Evolutionary conservation across 805 yeast genomes (phyloP).

Genomic region (Wickerhamomyces queroliae): DNA sequence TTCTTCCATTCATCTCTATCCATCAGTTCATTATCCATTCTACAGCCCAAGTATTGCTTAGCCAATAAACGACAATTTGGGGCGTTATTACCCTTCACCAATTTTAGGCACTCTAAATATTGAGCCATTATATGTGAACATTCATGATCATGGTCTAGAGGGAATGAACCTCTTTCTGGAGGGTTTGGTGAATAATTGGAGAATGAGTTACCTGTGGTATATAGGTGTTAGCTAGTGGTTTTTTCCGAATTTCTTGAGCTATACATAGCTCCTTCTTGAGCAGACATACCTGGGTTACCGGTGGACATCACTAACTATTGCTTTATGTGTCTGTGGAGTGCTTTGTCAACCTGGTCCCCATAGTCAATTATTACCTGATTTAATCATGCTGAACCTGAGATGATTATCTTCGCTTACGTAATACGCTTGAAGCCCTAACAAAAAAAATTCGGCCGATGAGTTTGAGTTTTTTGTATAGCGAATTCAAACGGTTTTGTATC

Average conservation of each 20-base stretch:
- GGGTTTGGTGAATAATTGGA: constrained; percentile 73
- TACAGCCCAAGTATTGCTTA: constrained; percentile 71
- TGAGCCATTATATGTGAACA: constrained; percentile 71
- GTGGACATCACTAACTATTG: not conserved
- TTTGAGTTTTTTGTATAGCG: too few relatives aligned
- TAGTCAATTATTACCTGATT: too few relatives aligned
- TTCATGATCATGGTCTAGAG: constrained; percentile 84
- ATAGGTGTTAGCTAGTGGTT: too few relatives aligned
- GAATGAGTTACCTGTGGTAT: constrained; percentile 40
- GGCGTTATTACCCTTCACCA: constrained; percentile 77
- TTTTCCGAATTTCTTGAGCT: too few relatives aligned
- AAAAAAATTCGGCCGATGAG: too few relatives aligned
- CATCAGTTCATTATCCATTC: constrained; percentile 80
- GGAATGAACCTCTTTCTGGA: constrained; percentile 95
- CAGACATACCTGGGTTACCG: constrained; percentile 1
- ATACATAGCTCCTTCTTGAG: too few relatives aligned
- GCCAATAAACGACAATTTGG: constrained; percentile 88
- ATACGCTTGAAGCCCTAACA: too few relatives aligned
- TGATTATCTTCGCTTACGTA: too few relatives aligned
- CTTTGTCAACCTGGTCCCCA: too few relatives aligned
- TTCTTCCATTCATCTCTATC: constrained; percentile 52
- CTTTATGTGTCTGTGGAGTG: too few relatives aligned
- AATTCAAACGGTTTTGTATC: too few relatives aligned
- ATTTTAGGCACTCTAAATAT: constrained; percentile 73
- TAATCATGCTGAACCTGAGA: too few relatives aligned